Conservation (phyloP, 352 stramenopile genomes). For the Halophytophthora polymorphica region DNA sequence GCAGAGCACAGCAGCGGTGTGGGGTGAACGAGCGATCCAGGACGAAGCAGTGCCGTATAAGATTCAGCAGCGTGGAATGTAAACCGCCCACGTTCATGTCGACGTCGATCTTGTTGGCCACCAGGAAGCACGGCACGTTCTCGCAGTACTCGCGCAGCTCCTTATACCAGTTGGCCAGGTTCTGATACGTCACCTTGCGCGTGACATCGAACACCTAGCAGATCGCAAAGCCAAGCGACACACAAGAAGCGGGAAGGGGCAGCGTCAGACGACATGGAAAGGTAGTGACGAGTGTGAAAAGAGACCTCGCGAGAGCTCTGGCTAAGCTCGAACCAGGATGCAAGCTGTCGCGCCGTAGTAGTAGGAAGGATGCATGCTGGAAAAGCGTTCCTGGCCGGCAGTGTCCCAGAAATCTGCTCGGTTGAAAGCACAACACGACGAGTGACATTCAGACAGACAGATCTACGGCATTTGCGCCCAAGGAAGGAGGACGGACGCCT, state of each 20-base stretch:
- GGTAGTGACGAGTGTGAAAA: too few species aligned
- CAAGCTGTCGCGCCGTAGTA: constrained; percentile 94
- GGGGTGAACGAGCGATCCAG: too few species aligned
- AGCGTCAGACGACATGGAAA: neutral
- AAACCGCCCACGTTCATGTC: constrained; percentile 80
- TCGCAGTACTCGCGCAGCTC: constrained; percentile 93
- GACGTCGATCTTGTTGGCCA: constrained; percentile 98
- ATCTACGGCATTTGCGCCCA: too few species aligned
- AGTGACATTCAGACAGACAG: too few species aligned
- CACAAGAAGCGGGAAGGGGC: too few species aligned
- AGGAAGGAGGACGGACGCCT: neutral
- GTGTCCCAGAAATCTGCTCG: constrained; percentile 95
- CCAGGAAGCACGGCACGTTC: constrained; percentile 90
- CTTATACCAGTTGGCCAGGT: constrained; percentile 89
- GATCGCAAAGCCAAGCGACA: too few species aligned
- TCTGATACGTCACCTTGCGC: constrained; percentile 93
- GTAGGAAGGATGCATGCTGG: constrained; percentile 94
- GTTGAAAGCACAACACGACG: neutral
- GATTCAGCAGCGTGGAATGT: neutral
- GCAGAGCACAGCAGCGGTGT: too few species aligned
- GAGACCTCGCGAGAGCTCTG: too few species aligned
- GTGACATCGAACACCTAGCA: constrained; percentile 93
- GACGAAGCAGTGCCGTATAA: neutral
- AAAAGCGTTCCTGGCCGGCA: constrained; percentile 94
- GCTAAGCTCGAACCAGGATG: constrained; percentile 64